phyloP scores from a whole-genome alignment of 768 basidiomycete species.

The Filobasidium wieringae region DNA sequence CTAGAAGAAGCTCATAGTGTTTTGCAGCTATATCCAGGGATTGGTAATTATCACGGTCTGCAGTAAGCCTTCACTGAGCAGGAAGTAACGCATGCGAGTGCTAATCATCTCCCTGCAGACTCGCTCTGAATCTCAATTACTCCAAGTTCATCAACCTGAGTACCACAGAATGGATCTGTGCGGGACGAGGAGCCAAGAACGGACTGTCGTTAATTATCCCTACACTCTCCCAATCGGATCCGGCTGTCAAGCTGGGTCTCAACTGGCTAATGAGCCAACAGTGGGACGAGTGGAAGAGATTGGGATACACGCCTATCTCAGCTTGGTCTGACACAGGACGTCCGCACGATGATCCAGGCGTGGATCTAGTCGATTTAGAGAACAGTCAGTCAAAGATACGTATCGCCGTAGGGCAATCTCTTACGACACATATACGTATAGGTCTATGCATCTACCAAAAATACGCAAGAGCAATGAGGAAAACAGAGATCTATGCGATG shows the following conservation, averaged over 20 bases:
- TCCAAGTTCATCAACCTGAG: not conserved
- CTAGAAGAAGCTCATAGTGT: not conserved
- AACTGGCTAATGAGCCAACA: not conserved
- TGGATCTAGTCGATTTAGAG: not conserved
- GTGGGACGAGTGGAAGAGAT: conserved; percentile 1
- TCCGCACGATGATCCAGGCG: not conserved
- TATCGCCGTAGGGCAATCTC: too few relatives aligned
- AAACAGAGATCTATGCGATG: not conserved
- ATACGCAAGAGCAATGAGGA: not conserved
- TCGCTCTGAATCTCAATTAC: conserved; percentile 1
- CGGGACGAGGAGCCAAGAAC: not conserved
- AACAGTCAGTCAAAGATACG: not conserved
- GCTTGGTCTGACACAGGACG: too few relatives aligned
- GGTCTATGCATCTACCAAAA: not conserved
- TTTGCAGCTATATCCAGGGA: not conserved
- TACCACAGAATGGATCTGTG: not conserved
- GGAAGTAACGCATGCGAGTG: not conserved
- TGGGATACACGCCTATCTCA: not conserved
- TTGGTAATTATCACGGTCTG: not conserved
- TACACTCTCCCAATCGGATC: not conserved
- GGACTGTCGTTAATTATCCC: not conserved
- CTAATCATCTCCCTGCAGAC: too few relatives aligned
- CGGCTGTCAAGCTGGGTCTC: not conserved
- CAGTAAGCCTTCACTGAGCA: not conserved
- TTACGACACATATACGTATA: too few relatives aligned